A percentile compares a stretch with the other conserved stretches of the same genome.
Conservation (phyloP, 768 basidiomycete genomes). For the Floccularia luteovirens region DNA sequence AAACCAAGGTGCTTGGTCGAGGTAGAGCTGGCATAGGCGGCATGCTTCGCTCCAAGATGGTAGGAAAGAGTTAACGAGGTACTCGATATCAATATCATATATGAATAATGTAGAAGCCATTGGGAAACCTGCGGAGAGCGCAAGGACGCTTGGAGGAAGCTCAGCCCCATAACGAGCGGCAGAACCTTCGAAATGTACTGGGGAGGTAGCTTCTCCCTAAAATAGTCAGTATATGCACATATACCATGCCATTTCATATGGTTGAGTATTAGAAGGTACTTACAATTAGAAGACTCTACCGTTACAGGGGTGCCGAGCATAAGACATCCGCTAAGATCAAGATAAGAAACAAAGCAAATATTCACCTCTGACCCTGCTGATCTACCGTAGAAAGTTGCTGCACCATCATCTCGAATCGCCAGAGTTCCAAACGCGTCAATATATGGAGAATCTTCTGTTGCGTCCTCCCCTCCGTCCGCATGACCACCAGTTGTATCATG, state of each 20-base stretch:
- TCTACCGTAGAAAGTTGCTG: slow-evolving; percentile 64
- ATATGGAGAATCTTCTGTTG: slow-evolving; percentile 37
- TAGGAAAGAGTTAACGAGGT: slow-evolving; percentile 40
- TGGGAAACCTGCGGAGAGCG: slow-evolving; percentile 36
- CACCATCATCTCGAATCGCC: slow-evolving; percentile 63
- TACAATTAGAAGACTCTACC: slow-evolving; percentile 57
- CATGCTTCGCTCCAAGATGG: slow-evolving; percentile 53
- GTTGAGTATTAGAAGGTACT: slow-evolving; percentile 10
- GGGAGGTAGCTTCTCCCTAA: slow-evolving; percentile 4
- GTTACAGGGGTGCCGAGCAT: too few species aligned
- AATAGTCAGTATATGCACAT: neutral
- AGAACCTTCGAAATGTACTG: neutral
- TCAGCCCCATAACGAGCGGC: slow-evolving; percentile 6
- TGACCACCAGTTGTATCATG: too few species aligned
- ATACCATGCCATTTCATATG: neutral
- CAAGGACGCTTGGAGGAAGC: slow-evolving; percentile 15
- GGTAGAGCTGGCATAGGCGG: slow-evolving; percentile 58
- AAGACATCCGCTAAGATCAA: slow-evolving; percentile 2
- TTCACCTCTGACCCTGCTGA: slow-evolving; percentile 67
- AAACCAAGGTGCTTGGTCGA: slow-evolving; percentile 78
- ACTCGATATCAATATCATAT: slow-evolving; percentile 30
- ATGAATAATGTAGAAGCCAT: slow-evolving; percentile 27
- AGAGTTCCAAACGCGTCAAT: slow-evolving; percentile 67
- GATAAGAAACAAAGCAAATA: slow-evolving; percentile 1
- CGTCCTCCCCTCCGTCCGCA: slow-evolving; percentile 23